Percentiles rank a stretch among this genome's conserved stretches.
Evolutionary conservation across 129 eudicot genomes (phyloP).

Genomic region (carrot (Daucus carota)): DH1_v3.0 NC_030381.2:44795001-44795500

Average conservation of each 20-base stretch:
- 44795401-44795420: slow-evolving; percentile 96
- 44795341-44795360: slow-evolving; percentile 2
- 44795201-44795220: too few relatives aligned
- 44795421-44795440: slow-evolving; percentile 95
- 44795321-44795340: background rate
- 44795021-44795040: background rate
- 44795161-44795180: background rate
- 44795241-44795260: background rate
- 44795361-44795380: slow-evolving; percentile 95
- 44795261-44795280: background rate
- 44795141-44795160: background rate
- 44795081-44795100: background rate
- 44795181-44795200: background rate
- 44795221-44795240: background rate
- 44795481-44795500: slow-evolving; percentile 99
- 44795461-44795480: slow-evolving; percentile 96
- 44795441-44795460: slow-evolving; percentile 77
- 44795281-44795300: background rate
- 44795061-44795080: background rate
- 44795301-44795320: background rate
- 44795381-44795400: slow-evolving; percentile 92
- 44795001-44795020: background rate
- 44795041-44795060: background rate
- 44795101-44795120: background rate
- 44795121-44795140: background rate